A percentile compares a stretch with the other conserved stretches of the same genome.
Evolutionary conservation across 2,329 filamentous ascomycete species (phyloP).

Genomic region (Colletotrichum spaethianum): DNA sequence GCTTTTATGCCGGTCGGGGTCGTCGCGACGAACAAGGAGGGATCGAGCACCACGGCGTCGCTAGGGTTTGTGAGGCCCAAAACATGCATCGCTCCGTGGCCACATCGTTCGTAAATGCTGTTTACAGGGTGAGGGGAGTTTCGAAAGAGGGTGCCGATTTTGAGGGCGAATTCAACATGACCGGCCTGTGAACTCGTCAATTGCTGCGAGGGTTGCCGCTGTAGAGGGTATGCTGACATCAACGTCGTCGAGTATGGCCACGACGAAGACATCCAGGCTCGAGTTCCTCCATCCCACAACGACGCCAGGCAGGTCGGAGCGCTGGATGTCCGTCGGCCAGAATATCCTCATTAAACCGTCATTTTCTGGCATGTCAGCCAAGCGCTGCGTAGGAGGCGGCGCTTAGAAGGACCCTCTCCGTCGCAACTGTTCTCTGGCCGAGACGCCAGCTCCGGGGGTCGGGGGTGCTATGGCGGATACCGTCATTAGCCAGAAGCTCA

Average conservation of each 20-base stretch:
- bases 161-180: conserved; percentile 90
- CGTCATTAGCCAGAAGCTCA: conserved; percentile 46
- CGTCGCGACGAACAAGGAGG: conserved; percentile 77
- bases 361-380: conserved; percentile 76
- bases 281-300: conserved; percentile 98
- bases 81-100: conserved; percentile 85
- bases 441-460: conserved; percentile 85
- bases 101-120: conserved; percentile 88
- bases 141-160: conserved; percentile 85
- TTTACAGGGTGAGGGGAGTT: conserved; percentile 84
- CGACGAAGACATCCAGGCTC: conserved; percentile 88
- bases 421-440: conserved; percentile 93
- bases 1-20: conserved; percentile 65
- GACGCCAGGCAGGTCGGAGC: conserved; percentile 82
- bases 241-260: conserved; percentile 90
- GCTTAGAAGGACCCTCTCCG: conserved; percentile 94
- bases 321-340: conserved; percentile 90
- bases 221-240: conserved; percentile 72
- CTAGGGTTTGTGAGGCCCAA: conserved; percentile 84
- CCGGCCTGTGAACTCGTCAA: conserved; percentile 67
- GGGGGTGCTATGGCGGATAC: conserved; percentile 77
- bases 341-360: conserved; percentile 98
- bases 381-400: conserved; percentile 46
- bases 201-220: conserved; percentile 13
- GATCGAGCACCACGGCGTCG: conserved; percentile 70